Evolutionary conservation across 441 rosid species (phyloP).

Genomic region (Jatropha multifida): DNA sequence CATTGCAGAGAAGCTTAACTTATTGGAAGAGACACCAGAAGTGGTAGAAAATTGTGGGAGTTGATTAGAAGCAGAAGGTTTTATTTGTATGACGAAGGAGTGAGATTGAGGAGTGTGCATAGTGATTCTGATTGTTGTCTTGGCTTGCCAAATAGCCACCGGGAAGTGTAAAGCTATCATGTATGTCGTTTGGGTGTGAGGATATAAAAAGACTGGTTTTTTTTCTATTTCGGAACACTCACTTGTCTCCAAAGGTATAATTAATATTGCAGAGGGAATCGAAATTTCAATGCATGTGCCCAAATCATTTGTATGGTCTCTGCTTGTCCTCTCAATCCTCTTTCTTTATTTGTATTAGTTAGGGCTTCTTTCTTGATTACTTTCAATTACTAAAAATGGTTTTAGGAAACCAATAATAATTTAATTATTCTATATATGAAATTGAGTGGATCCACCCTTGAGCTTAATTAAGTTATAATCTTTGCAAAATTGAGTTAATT

Average conservation of each 20-base stretch:
- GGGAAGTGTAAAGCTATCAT: conserved; percentile 59
- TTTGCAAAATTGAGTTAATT: too few species aligned
- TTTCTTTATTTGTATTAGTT: conserved; percentile 36
- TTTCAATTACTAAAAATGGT: conserved; percentile 24
- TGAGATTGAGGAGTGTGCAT: conserved; percentile 33
- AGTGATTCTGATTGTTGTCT: conserved; percentile 15
- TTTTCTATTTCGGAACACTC: conserved; percentile 40
- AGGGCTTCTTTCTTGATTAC: conserved; percentile 17
- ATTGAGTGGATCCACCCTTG: not conserved
- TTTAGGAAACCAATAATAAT: conserved; percentile 1
- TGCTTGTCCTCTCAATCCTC: conserved; percentile 27
- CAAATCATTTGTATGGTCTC: conserved; percentile 59
- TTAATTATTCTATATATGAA: not conserved
- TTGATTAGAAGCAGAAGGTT: not conserved
- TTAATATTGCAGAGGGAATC: conserved; percentile 27
- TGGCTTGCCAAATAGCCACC: conserved; percentile 35
- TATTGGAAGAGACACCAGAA: conserved; percentile 9
- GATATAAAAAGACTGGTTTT: conserved; percentile 25
- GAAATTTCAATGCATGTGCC: conserved; percentile 40
- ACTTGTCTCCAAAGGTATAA: conserved; percentile 15
- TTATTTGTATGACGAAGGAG: conserved; percentile 40
- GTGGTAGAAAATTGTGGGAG: conserved; percentile 8
- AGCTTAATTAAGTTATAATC: not conserved
- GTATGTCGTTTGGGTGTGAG: conserved; percentile 37
- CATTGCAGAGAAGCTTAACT: conserved; percentile 52